These are phyloP conservation scores for Trametes sanguinea DNA, from an alignment of 768 basidiomycete species.

Conservation along the genomic window DNA sequence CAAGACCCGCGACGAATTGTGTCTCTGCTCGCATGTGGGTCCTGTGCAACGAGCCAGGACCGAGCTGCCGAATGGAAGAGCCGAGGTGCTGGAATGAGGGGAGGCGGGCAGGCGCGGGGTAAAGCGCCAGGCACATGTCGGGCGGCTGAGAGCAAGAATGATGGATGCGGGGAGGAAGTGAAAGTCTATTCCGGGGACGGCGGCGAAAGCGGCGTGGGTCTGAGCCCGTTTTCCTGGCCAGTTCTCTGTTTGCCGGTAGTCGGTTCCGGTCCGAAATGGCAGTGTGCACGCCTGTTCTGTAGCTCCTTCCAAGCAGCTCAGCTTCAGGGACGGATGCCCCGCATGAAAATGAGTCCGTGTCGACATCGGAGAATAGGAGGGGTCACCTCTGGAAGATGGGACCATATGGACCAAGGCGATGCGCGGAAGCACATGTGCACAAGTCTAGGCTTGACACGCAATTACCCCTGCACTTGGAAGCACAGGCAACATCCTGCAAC, in stretches of 20 bases:
- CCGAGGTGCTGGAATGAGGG: background rate
- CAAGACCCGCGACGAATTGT: background rate
- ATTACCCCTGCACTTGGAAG: too few relatives aligned
- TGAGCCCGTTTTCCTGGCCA: background rate
- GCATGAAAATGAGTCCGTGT: too few relatives aligned
- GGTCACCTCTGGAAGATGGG: too few relatives aligned
- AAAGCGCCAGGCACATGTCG: slow-evolving; percentile 1
- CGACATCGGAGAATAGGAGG: too few relatives aligned
- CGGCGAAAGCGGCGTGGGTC: background rate
- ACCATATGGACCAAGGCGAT: too few relatives aligned
- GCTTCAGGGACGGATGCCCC: too few relatives aligned
- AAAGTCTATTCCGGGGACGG: background rate
- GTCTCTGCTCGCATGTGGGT: background rate
- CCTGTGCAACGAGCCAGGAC: background rate
- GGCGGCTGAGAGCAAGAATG: too few relatives aligned
- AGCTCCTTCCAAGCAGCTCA: background rate
- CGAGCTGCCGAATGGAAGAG: too few relatives aligned
- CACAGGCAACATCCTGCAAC: too few relatives aligned
- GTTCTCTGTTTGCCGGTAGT: background rate
- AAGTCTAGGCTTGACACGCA: too few relatives aligned
- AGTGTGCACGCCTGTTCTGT: background rate
- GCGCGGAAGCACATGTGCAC: too few relatives aligned
- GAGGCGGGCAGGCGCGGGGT: background rate
- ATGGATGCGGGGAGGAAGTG: background rate
- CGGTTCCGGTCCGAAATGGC: background rate